Evolutionary conservation across 1,284 basidiomycete species (phyloP), one percentile per base, ranked within the genome.

Genomic region (Ustilago nuda): DNA sequence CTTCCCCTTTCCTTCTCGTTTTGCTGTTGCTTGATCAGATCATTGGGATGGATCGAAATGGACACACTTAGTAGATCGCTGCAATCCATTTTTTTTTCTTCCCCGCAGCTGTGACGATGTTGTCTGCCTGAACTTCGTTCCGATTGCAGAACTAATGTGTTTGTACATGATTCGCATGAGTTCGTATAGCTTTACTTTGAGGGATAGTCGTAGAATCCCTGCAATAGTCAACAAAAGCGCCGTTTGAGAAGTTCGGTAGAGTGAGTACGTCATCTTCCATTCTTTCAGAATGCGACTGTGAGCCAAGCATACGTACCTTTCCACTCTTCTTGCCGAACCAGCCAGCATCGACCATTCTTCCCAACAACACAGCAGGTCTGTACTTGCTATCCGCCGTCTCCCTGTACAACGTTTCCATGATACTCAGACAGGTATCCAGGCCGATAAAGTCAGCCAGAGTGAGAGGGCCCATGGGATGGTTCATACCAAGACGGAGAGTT

Each of bases 381-480:
- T 98, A 98, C 87, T 98, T 98, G n/a, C 92, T 93, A 87, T 98
- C 95, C 0, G 92, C 91, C 12, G 94, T 96, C 70, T 95, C 95
- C 15, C 73, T 57, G 65, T 79, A 72, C 9, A 84, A 59, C n/a
- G 78, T 79, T 59, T 83, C 72, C 78, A 80, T 81, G 70, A 84
- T 83, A 43, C 67, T 79, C 36, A 72, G 36, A 15, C 97, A 89
- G 0, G 94, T 95, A 84, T 93, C 91, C 37, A 96, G 90, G 36
- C 94, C 94, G 78, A 97, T 96, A 87, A 93, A 94, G 81, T 84
- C 83, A 7, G 86, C 86, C 30, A 87, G 68, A 8, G 64, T 69
- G 15, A 87, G 68, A 2, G 85, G 85, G 15, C 95, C 95, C 94
- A 97, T 97, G 1, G 95, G 95, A 84, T 98, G 95, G 72, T 92